These are phyloP conservation scores for Pestalotiopsis fici DNA, from an alignment of 2,329 filamentous ascomycete species.

Conservation along the genomic window DNA sequence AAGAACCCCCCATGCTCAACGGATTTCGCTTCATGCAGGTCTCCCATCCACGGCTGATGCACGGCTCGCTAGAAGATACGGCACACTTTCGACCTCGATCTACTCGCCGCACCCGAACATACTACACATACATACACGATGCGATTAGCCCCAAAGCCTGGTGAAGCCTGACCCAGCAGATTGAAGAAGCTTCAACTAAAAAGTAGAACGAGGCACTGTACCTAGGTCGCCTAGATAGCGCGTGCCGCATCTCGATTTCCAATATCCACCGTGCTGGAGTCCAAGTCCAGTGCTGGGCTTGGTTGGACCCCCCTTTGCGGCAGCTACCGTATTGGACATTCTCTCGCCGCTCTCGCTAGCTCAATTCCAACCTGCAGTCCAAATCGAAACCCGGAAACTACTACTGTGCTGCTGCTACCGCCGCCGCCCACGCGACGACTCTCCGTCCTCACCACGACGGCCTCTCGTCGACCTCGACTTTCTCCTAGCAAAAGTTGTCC, in stretches of 20 bases:
- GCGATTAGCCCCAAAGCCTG: constrained; percentile 38
- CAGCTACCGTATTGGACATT: not conserved
- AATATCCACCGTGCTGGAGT: not conserved
- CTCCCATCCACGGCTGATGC: constrained; percentile 13
- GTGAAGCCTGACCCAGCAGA: constrained; percentile 36
- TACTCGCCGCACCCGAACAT: not conserved
- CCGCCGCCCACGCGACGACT: not conserved
- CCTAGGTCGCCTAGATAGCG: not conserved
- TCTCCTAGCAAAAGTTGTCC: not conserved
- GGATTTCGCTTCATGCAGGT: constrained; percentile 24
- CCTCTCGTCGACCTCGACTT: not conserved
- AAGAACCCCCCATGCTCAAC: constrained; percentile 23
- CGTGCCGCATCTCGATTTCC: not conserved
- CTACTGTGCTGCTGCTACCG: not conserved
- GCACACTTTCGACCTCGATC: not conserved
- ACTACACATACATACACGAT: constrained; percentile 33
- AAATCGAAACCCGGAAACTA: not conserved
- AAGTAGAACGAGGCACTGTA: constrained; percentile 13
- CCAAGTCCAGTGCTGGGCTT: not conserved
- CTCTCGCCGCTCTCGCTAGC: not conserved
- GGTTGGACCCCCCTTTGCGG: not conserved
- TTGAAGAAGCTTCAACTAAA: constrained; percentile 22
- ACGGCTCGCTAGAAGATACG: not conserved
- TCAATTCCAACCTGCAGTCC: not conserved
- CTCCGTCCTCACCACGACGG: not conserved